Evolutionary conservation across 176 grass and related monocot species (phyloP).

Genomic region (Phyllostachys edulis): DNA sequence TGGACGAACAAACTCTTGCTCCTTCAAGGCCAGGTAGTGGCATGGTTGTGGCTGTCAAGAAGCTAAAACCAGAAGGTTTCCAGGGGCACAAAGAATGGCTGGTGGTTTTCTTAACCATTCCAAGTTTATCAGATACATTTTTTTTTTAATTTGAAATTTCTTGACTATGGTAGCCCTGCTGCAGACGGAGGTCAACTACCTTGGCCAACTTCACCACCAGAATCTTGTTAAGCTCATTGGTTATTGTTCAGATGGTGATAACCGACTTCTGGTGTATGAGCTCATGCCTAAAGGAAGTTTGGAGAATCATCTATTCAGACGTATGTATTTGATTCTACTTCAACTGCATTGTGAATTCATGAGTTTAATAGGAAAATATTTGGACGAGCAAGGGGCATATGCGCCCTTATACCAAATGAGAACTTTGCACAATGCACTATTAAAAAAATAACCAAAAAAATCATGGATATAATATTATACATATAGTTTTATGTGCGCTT

Average conservation of each 20-base stretch:
- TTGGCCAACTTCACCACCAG: conserved; percentile 76
- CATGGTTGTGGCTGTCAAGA: conserved; percentile 60
- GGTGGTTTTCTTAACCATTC: conserved; percentile 36
- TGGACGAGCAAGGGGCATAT: background rate
- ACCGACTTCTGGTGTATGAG: conserved; percentile 79
- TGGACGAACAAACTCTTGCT: conserved; percentile 56
- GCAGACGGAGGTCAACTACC: conserved; percentile 84
- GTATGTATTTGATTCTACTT: conserved; percentile 34
- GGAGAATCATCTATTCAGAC: conserved; percentile 83
- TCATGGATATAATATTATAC: background rate
- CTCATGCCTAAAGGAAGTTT: conserved; percentile 85
- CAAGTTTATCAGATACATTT: conserved; percentile 8
- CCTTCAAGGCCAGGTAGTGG: conserved; percentile 52
- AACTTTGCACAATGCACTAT: background rate
- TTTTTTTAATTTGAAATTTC: background rate
- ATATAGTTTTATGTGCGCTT: background rate
- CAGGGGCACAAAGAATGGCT: conserved; percentile 79
- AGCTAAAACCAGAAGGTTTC: conserved; percentile 61
- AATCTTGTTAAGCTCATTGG: conserved; percentile 92
- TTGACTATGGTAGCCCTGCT: background rate
- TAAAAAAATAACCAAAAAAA: background rate
- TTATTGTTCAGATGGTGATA: conserved; percentile 75
- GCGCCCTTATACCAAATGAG: background rate
- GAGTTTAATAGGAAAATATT: background rate
- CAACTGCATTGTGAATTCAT: background rate